Conservation (phyloP, 2,329 filamentous ascomycete species). For the Colletotrichum limetticola region DNA sequence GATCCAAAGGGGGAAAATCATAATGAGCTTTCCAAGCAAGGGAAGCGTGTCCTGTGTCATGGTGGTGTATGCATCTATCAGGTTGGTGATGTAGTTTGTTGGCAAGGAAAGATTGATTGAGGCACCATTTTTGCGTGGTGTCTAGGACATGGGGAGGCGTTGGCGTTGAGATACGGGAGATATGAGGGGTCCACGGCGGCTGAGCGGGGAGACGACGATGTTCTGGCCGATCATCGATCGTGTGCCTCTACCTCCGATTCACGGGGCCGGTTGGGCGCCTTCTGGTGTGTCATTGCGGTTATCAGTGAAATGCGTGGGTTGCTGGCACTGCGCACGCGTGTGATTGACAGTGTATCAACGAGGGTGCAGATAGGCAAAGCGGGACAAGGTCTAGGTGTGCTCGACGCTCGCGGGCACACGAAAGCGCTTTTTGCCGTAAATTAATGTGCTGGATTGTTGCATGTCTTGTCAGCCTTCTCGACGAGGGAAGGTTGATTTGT, state of each 20-base stretch:
- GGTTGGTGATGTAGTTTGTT: background rate
- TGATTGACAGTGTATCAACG: background rate
- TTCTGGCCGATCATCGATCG: conserved; percentile 30
- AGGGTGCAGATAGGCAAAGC: background rate
- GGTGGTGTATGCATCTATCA: background rate
- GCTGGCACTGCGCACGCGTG: background rate
- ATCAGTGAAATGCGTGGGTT: background rate
- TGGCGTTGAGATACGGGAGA: too few relatives aligned
- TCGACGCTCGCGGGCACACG: background rate
- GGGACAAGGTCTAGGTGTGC: conserved; percentile 14
- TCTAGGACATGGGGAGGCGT: background rate
- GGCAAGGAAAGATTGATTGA: background rate
- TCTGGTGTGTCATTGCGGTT: background rate
- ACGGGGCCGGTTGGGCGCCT: background rate
- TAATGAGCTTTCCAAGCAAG: background rate
- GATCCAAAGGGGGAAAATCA: background rate
- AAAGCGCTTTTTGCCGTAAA: background rate
- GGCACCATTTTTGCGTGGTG: background rate
- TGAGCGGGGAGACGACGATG: background rate
- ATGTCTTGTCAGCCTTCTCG: conserved; percentile 34
- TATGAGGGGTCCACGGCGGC: background rate
- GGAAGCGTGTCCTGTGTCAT: background rate
- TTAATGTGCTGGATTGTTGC: conserved; percentile 19
- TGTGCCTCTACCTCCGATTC: conserved; percentile 14
- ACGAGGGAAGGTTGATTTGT: conserved; percentile 33